A percentile compares a stretch with the other conserved stretches of the same genome.
These are phyloP conservation scores for Thalassiosira mediterranea DNA, from an alignment of 352 stramenopile genomes.

Conservation along the genomic window DNA sequence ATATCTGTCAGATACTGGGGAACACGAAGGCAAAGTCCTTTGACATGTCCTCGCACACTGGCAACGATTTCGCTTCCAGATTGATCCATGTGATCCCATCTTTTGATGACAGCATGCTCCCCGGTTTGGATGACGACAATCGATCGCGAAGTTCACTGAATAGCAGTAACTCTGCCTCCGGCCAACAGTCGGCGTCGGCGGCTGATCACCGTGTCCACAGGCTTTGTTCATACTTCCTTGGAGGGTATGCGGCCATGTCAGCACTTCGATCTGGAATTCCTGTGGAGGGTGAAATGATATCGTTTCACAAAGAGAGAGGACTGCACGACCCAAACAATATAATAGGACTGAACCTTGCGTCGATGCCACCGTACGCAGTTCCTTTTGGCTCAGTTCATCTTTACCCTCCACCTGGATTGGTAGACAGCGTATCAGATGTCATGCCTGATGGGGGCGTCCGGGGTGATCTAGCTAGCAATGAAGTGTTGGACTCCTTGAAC, in stretches of 20 bases:
- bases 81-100: constrained; percentile 29
- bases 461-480: constrained; percentile 34
- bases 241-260: constrained; percentile 53
- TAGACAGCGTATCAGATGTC: constrained; percentile 23
- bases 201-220: constrained; percentile 59
- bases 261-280: constrained; percentile 8
- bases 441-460: constrained; percentile 16
- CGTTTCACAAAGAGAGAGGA: constrained; percentile 50
- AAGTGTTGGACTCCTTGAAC: constrained; percentile 68
- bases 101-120: constrained; percentile 13
- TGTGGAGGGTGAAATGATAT: constrained; percentile 32
- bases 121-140: constrained; percentile 6
- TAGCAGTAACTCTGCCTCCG: constrained; percentile 15
- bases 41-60: constrained; percentile 49
- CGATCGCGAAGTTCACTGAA: constrained; percentile 8
- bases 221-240: constrained; percentile 70
- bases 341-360: constrained; percentile 57
- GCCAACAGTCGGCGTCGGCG: constrained; percentile 42
- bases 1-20: constrained; percentile 93
- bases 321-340: constrained; percentile 56
- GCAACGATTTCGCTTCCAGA: neutral
- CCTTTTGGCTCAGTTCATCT: constrained; percentile 55
- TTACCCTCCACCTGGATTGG: constrained; percentile 42
- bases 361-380: constrained; percentile 61
- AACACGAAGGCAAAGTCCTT: constrained; percentile 81